Conservation (phyloP, 306 rosid species). For the Quercus variabilis region DNA sequence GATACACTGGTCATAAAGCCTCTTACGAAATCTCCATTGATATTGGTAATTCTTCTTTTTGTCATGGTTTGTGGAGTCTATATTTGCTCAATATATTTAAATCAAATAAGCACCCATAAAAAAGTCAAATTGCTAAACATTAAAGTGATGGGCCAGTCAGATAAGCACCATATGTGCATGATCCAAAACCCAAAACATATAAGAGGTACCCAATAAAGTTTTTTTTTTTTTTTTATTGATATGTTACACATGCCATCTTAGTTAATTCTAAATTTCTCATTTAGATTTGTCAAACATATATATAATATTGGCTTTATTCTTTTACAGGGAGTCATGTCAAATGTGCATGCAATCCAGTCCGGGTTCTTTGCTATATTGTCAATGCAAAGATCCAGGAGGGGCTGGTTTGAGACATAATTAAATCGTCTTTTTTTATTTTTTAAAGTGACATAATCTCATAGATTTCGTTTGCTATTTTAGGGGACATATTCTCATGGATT, state of each 20-base stretch:
- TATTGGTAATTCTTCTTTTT: slow-evolving; percentile 10
- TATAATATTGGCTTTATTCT: too few relatives aligned
- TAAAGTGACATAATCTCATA: too few relatives aligned
- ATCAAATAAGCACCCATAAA: slow-evolving; percentile 25
- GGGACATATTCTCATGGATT: too few relatives aligned
- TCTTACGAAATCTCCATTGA: slow-evolving; percentile 20
- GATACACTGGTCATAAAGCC: slow-evolving; percentile 13
- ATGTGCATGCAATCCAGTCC: slow-evolving; percentile 83
- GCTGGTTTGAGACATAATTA: slow-evolving; percentile 96
- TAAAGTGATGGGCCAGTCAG: slow-evolving; percentile 20
- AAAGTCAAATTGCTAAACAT: slow-evolving; percentile 23
- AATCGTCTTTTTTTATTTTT: slow-evolving; percentile 36
- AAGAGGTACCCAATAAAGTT: slow-evolving; percentile 24
- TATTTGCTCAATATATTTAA: slow-evolving; percentile 35
- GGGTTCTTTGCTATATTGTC: slow-evolving; percentile 79
- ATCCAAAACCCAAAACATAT: slow-evolving; percentile 51
- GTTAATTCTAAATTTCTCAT: not conserved
- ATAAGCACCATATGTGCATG: slow-evolving; percentile 41
- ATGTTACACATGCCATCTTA: too few relatives aligned
- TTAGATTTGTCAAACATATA: not conserved
- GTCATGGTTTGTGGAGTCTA: slow-evolving; percentile 30
- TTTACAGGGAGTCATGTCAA: slow-evolving; percentile 49
- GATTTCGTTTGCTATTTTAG: too few relatives aligned
- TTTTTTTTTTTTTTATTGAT: too few relatives aligned
- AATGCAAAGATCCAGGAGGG: slow-evolving; percentile 98